Percentiles rank a stretch among this genome's conserved stretches.
Evolutionary conservation across 768 basidiomycete species (phyloP).

Genomic region (Daedalea quercina): DNA sequence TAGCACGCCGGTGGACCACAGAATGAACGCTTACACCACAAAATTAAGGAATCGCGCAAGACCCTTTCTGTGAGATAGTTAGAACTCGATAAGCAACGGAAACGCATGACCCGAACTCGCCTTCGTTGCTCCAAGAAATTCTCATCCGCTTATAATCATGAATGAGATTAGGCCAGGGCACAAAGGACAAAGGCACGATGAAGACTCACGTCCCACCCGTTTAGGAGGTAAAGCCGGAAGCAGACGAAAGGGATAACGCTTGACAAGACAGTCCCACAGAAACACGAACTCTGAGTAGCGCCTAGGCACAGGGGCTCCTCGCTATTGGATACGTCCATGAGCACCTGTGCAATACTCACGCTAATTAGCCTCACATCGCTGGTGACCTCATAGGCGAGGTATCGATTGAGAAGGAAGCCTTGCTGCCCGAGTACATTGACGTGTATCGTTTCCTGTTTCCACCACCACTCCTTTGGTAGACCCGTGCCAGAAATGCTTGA

Average conservation of each 20-base stretch:
- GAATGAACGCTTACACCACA: conserved; percentile 47
- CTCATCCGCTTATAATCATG: conserved; percentile 59
- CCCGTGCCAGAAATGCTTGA: conserved; percentile 67
- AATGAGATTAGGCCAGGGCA: conserved; percentile 2
- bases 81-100: background rate
- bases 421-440: conserved; percentile 80
- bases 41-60: conserved; percentile 75
- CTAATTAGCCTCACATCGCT: conserved; percentile 53
- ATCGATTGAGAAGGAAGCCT: conserved; percentile 86
- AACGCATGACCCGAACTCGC: conserved; percentile 28
- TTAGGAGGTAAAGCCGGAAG: conserved; percentile 88
- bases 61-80: conserved; percentile 50
- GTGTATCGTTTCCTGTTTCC: conserved; percentile 62
- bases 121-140: conserved; percentile 88
- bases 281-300: conserved; percentile 93
- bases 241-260: conserved; percentile 91
- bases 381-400: conserved; percentile 76
- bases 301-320: conserved; percentile 64
- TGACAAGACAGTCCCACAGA: conserved; percentile 78
- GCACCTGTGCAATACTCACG: background rate
- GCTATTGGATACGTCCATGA: conserved; percentile 27
- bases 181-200: background rate
- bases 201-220: conserved; percentile 72
- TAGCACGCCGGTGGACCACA: conserved; percentile 5
- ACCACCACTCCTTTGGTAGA: conserved; percentile 83